Percentiles rank a stretch among this genome's conserved stretches.
Evolutionary conservation across 495 filamentous ascomycete genomes (phyloP).

Genomic region (Penicillium robsamsonii): DNA sequence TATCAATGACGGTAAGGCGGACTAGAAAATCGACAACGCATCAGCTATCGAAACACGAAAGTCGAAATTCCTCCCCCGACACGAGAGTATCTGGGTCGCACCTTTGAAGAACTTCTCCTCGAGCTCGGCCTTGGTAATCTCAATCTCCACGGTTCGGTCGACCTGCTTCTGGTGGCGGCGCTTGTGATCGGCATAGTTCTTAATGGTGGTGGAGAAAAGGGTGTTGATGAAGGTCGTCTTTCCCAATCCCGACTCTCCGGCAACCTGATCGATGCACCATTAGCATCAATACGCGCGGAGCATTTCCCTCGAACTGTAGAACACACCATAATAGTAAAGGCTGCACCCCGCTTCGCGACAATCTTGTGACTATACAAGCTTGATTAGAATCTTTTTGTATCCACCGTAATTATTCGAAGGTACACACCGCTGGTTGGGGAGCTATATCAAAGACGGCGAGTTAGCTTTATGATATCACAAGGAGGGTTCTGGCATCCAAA

Average conservation of each 20-base stretch:
- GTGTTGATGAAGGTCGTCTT: conserved; percentile 99
- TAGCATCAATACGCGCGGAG: conserved; percentile 23
- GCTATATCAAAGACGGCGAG: conserved; percentile 39
- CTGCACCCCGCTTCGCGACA: conserved; percentile 96
- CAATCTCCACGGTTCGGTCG: conserved; percentile 99
- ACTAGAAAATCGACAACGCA: conserved; percentile 54
- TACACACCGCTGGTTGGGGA: conserved; percentile 84
- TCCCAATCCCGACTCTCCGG: conserved; percentile 96
- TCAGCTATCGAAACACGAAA: conserved; percentile 13
- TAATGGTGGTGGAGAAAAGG: conserved; percentile 98
- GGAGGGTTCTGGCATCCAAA: conserved; percentile 7
- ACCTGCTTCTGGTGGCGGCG: conserved; percentile 97
- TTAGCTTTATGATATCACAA: conserved; percentile 15
- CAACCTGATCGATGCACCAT: conserved; percentile 60
- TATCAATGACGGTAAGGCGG: conserved; percentile 97
- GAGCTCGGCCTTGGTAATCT: conserved; percentile 98
- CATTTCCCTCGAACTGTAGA: conserved; percentile 11
- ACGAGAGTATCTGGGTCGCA: conserved; percentile 36
- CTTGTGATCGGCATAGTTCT: conserved; percentile 99
- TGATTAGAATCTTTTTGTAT: conserved; percentile 34
- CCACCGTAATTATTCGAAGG: conserved; percentile 5
- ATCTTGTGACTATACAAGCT: conserved; percentile 80
- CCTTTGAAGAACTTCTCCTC: conserved; percentile 99
- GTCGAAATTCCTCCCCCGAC: neutral
- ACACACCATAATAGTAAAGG: conserved; percentile 97